These are phyloP conservation scores for Lactarius pseudohatsudake DNA, from an alignment of 768 basidiomycete species.

Conservation along the genomic window DNA sequence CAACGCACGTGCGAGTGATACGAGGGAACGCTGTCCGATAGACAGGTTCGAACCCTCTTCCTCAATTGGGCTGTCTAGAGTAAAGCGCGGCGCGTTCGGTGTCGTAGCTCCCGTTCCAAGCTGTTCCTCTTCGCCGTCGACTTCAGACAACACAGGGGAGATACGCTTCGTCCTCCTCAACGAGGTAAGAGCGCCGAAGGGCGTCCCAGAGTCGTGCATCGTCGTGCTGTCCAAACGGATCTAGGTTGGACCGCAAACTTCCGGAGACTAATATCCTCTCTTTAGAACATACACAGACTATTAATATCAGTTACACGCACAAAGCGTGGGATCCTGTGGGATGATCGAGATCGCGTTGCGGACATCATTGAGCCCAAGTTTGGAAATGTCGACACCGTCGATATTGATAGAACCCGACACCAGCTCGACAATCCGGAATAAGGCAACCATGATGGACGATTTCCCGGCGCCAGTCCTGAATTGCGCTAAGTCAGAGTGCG, in stretches of 20 bases:
- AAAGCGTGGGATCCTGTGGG: conserved; percentile 66
- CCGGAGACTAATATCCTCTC: conserved; percentile 58
- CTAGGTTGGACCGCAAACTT: conserved; percentile 82
- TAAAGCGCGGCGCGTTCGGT: conserved; percentile 50
- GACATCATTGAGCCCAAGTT: too few species aligned
- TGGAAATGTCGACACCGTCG: too few species aligned
- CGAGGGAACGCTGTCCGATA: conserved; percentile 77
- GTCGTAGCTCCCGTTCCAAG: conserved; percentile 22
- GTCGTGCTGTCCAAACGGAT: conserved; percentile 81
- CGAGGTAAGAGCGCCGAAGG: conserved; percentile 77
- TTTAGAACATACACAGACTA: conserved; percentile 16
- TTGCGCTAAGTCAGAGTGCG: too few species aligned
- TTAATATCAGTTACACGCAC: conserved; percentile 46
- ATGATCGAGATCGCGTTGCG: conserved; percentile 59
- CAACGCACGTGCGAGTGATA: conserved; percentile 84
- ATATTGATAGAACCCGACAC: too few species aligned
- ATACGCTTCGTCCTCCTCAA: conserved; percentile 48
- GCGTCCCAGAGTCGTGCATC: conserved; percentile 90
- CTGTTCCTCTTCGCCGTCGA: conserved; percentile 38
- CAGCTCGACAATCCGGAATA: too few species aligned
- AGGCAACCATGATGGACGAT: too few species aligned
- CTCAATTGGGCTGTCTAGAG: conserved; percentile 78
- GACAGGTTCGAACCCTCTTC: conserved; percentile 86
- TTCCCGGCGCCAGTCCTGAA: too few species aligned
- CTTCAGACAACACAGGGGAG: conserved; percentile 35